Evolutionary conservation across 768 basidiomycete genomes (phyloP), one percentile per base, ranked within the genome.

Genomic region (Boletus vinaceobasis): DNA sequence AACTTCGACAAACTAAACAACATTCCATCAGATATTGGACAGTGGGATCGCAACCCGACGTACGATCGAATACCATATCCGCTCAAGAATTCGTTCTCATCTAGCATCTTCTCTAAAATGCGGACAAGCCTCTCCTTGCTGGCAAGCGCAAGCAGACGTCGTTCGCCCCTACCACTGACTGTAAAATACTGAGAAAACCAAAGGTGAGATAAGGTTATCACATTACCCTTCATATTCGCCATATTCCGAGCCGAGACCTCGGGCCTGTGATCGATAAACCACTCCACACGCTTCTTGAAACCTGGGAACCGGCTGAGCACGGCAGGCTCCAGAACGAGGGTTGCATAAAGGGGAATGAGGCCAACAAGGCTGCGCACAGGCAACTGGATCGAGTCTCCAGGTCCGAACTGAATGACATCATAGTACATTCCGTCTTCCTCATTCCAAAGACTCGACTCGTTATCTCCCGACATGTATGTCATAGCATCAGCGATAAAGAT

Each of bases 351-450:
- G 1, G 97, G 97, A 57, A 99, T 98, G 54, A 99, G 81, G n/a
- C 97, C 96, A 56, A 99, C 96, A 56, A 99, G 84, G 66, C 89
- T 92, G 71, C 93, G 86, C 44, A 99, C 84, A 19, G 96, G 95
- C 46, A 99, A 77, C 70, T 97, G 97, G 79, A 92, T 90, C 21
- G 87, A 83, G 64, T 88, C 74, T 7, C 88, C 83, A 1, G 84
- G 81, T 4, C 87, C 88, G 72, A 95, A 93, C 54, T 91, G 84
- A 60, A 98, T 96, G 43, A 90, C 96, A 65, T 99, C 97, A 67
- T 97, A 99, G 76, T 98, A 99, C 87, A 98, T 90, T 26, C 97
- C 96, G 61, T 98, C 95, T 61, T 93, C 73, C 60, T 98, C 97
- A 69, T 87, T 97, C 97, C 97, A 99, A 13, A 99, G 79, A 57